Evolutionary conservation across 2,329 filamentous ascomycete species (phyloP), one percentile per base, ranked within the genome.

Genomic region (Coleophoma crateriformis): DNA sequence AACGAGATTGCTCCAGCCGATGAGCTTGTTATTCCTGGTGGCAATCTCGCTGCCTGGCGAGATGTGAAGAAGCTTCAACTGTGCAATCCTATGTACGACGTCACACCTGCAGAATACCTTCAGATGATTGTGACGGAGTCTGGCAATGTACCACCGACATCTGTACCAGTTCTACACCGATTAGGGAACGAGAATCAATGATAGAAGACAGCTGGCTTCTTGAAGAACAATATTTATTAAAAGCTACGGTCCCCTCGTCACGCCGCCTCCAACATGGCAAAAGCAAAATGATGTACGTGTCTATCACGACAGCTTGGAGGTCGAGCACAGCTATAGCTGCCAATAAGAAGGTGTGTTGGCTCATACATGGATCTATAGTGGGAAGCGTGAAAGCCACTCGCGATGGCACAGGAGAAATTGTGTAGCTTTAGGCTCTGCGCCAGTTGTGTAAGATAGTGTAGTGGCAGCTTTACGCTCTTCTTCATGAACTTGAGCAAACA

Each of bases 71-170:
- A 78, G 50, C 65, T 87, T 50, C 81, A 85, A 62, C 71, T 86
- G 37, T 69, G 85, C 54, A 87, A 87, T 63, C 77, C 96, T 52
- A 82, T 97, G 69, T 96, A 95, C 64, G 94, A 99, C 67, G 88
- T 92, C 44, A 99, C 94, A 1, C 87, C 86, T 13, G 88, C 89
- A 4, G 86, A 89, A 60, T 91, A 90, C 62, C 84, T 97, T 56
- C 85, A 88, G 37, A 87, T 91, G 68, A 85, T 99, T 38, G 83
- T 97, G 45, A 96, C 90, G 3, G 94, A 99, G 71, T 84, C 92
- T 64, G 94, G 92, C 39, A 88, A 83, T 61, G 79, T 95, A 54
- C 88, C 90, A 46, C 88, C 90, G 1, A 91, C 87, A 60, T 90
- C 90, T 7, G 90, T 96, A 39, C 87, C 90, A 11, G 82, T 85